Evolutionary conservation across 208 protist species (phyloP), one percentile per base, ranked within the genome.

Genomic region (Polymyxa betae): DNA sequence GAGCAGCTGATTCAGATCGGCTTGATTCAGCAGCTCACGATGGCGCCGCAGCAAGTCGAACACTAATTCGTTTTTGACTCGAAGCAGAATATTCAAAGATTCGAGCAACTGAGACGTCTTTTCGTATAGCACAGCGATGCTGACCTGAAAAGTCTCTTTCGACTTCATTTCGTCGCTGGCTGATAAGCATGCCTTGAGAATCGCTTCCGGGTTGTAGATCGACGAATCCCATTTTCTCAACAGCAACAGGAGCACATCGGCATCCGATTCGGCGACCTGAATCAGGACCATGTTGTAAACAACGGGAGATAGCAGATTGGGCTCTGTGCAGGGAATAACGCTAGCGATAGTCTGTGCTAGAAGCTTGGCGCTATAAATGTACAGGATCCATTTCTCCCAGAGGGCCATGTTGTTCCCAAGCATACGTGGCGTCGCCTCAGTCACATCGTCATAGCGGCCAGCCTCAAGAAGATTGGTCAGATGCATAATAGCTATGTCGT

Each of bases 241-340:
- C 72, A 82, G 72, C 5, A 38, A 5, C n/a, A 82, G n/a, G 16
- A 82, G 72, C 5, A 45, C 10, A 43, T 82, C 72, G n/a, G n/a
- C 35, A n/a, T 82, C 72, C 16, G 16, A 16, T 20, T 43, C 10
- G 16, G 35, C n/a, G 12, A 35, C 16, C n/a, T 82, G 72, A 35
- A 35, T 43, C 5, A 82, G 72, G n/a, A 82, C 72, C 35, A 82
- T 35, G 72, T 82, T n/a, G n/a, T 82, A 82, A 43, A 82, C n/a
- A 20, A 45, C n/a, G 12, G 35, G n/a, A 20, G n/a, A 35, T 20
- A 82, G 72, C 5, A 12, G 16, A 43, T 45, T 43, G 72, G 72
- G 5, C 12, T 45, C 40, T 20, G 5, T n/a, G 72, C 40, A 35
- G 12, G 40, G 35, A 43, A 82, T 35, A n/a, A 82, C n/a, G 12